Evolutionary conservation across 805 yeast genomes (phyloP).

Genomic region (Myxozyma udenii): DNA sequence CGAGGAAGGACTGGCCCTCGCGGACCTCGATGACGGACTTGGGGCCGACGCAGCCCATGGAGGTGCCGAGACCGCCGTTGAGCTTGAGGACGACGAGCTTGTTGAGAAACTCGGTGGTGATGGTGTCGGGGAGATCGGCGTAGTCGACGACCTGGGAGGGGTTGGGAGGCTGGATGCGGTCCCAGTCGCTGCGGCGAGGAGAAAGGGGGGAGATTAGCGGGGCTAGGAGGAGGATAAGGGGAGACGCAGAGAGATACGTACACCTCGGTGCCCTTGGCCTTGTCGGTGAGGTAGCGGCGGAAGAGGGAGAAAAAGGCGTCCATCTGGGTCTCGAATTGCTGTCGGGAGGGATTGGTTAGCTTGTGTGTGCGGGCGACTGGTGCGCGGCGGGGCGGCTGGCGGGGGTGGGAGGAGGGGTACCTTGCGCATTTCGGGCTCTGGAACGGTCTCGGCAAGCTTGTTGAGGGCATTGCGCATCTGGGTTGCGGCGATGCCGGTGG

Average conservation of each 20-base stretch:
- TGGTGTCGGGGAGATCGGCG: conserved; percentile 44
- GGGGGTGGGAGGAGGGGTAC: conserved; percentile 7
- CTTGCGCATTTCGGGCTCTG: conserved; percentile 42
- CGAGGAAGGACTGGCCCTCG: conserved; percentile 96
- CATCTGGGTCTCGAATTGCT: conserved; percentile 81
- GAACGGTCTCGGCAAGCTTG: conserved; percentile 78
- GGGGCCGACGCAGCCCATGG: conserved; percentile 99
- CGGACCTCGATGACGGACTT: conserved; percentile 97
- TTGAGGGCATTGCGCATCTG: conserved; percentile 97
- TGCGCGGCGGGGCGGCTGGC: background rate
- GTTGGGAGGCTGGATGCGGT: conserved; percentile 86
- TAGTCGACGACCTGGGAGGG: conserved; percentile 87
- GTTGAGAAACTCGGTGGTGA: conserved; percentile 49
- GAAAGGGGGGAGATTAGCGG: background rate
- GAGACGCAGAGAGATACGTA: conserved; percentile 5
- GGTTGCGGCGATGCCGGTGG: conserved; percentile 92
- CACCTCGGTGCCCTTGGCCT: conserved; percentile 77
- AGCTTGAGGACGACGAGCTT: conserved; percentile 93
- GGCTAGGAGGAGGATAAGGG: background rate
- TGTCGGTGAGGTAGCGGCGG: conserved; percentile 86
- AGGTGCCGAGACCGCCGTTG: conserved; percentile 98
- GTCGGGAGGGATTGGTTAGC: conserved; percentile 35
- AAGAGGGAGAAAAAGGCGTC: conserved; percentile 90
- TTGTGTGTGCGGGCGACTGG: background rate
- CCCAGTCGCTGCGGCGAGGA: conserved; percentile 62